These are phyloP conservation scores for Rubroshorea leprosula DNA, from an alignment of 345 rosid genomes.

Conservation along the genomic window DNA sequence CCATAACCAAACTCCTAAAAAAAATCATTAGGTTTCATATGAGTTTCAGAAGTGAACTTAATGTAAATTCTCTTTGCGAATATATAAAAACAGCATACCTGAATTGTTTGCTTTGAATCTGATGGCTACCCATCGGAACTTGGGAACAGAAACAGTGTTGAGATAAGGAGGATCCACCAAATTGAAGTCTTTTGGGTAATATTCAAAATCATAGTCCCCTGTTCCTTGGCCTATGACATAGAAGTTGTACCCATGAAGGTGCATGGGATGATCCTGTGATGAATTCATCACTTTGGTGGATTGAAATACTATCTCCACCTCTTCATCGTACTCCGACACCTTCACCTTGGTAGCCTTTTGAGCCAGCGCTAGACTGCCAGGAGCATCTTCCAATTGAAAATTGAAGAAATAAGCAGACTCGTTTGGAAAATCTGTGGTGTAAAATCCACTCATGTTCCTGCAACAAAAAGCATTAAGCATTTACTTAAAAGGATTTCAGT, in stretches of 20 bases:
- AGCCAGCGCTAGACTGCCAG: no score
- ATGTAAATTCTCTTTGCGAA: no score
- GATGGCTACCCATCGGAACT: constrained; percentile 36
- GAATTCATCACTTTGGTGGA: constrained; percentile 5
- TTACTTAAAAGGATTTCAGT: no score
- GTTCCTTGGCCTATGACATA: constrained; percentile 20
- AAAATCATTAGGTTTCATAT: no score
- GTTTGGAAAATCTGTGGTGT: no score
- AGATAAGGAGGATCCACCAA: constrained; percentile 21
- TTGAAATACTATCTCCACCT: constrained; percentile 25
- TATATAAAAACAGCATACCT: no score
- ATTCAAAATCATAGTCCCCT: constrained; percentile 16
- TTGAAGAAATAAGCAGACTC: no score
- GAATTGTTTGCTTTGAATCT: constrained; percentile 17
- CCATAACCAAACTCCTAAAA: constrained; percentile 24
- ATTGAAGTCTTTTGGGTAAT: constrained; percentile 14
- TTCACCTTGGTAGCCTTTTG: constrained; percentile 6
- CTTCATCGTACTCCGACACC: constrained; percentile 13
- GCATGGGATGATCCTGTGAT: constrained; percentile 26
- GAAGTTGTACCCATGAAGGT: constrained; percentile 28
- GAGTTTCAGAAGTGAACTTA: no score
- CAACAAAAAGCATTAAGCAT: no score
- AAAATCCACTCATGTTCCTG: no score
- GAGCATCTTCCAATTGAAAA: no score
- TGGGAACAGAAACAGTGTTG: constrained; percentile 36